Conservation (phyloP, 2,329 filamentous ascomycete species). For the Exophiala phaeomuriformis region DNA sequence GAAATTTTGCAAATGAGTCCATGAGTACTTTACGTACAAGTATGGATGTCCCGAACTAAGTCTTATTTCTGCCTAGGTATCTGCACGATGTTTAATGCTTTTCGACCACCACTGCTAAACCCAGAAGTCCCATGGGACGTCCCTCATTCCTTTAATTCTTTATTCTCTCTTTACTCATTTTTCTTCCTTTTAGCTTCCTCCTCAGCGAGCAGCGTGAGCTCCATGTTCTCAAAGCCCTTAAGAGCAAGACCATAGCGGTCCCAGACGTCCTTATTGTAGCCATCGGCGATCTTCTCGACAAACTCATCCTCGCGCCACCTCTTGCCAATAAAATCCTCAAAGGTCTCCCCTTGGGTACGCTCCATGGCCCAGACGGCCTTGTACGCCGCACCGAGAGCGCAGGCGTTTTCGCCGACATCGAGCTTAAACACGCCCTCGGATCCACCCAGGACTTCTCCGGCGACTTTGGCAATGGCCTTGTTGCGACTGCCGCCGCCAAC, state of each 20-base stretch:
- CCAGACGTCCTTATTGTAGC: constrained; percentile 69
- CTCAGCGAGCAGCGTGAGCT: constrained; percentile 52
- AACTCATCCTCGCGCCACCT: constrained; percentile 82
- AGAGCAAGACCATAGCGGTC: constrained; percentile 70
- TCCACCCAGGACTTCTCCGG: constrained; percentile 82
- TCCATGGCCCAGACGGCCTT: constrained; percentile 84
- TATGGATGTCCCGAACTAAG: too few species aligned
- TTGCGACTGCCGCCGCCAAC: constrained; percentile 90
- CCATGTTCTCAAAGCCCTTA: constrained; percentile 68
- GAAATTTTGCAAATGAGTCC: too few species aligned
- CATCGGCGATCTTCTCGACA: constrained; percentile 72
- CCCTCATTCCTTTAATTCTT: background rate
- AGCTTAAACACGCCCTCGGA: constrained; percentile 86
- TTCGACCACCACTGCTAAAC: too few species aligned
- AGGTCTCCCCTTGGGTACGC: constrained; percentile 65
- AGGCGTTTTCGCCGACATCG: constrained; percentile 91
- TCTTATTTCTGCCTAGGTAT: too few species aligned
- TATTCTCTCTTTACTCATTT: background rate
- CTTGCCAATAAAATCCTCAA: constrained; percentile 76
- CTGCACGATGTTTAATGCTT: too few species aligned
- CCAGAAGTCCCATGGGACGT: background rate
- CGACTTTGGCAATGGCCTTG: constrained; percentile 74
- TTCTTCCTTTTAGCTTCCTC: constrained; percentile 9
- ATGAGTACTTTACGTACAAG: too few species aligned
- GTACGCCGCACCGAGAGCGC: constrained; percentile 86